Base-by-base conservation (phyloP, 192 early-diverging fungal species). In the Podila epigama region DNA sequence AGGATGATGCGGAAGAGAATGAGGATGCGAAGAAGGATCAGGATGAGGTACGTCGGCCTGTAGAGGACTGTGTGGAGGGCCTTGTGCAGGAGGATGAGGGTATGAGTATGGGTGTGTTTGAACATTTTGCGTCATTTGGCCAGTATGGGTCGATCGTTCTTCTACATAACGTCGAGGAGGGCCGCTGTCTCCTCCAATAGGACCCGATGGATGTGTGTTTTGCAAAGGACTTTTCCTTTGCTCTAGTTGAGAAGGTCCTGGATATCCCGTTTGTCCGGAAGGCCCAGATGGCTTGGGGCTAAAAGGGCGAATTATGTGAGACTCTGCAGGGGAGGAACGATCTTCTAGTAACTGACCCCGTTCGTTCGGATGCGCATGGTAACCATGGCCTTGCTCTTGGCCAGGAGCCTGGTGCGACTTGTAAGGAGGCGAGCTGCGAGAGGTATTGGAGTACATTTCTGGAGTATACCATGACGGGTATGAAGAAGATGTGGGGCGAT, bases 381-480 rank as follows among this genome's bases (percentile, higher is more conserved):
- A n/a, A 22, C n/a, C 28, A 55, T 9, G 37, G 48, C 67, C 65
- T 37, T 33, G 34, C 12, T 64, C 62, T 15, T 52, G 63, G 18
- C 68, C 66, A 12, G 36, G 13, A 7, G 37, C 48, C 15, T 22
- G 54, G 18, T 53, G 42, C 27, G 36, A 32, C n/a, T n/a, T n/a
- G n/a, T 62, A 53, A 25, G 50, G 60, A n/a, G 59, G 55, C 0
- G 58, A 42, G 32, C 52, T 41, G n/a, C 51, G 40, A 4, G 72
- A 22, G 22, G 54, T 25, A 28, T 52, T 59, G 20, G 54, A 51
- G 35, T 77, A 77, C 27, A 58, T 39, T 18, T 77, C 72, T 4
- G 72, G 72, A 6, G 72, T 59, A n/a, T 77, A 77, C 72, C 72
- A 77, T 0, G 73, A 77, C 13, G 73, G 66, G 41, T 77, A 67